These are phyloP conservation scores for Peronospora farinosa DNA, from an alignment of 352 stramenopile species.

Conservation along the genomic window DNA sequence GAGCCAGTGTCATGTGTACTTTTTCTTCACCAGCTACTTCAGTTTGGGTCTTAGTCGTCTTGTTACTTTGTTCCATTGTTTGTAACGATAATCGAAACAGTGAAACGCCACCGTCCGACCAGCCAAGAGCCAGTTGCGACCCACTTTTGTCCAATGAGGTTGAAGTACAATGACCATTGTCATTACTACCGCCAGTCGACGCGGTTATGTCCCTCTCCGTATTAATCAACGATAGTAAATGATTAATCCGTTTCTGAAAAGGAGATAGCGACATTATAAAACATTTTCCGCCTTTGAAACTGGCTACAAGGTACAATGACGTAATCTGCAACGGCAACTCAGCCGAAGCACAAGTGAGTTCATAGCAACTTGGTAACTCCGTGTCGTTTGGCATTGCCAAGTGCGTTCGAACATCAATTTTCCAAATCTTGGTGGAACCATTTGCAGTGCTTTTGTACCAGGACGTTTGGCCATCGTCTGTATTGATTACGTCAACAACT, in stretches of 20 bases:
- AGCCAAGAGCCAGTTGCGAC: slow-evolving; percentile 54
- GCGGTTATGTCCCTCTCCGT: slow-evolving; percentile 34
- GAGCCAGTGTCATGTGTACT: slow-evolving; percentile 21
- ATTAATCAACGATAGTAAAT: slow-evolving; percentile 72
- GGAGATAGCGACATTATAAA: slow-evolving; percentile 74
- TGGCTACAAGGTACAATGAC: slow-evolving; percentile 53
- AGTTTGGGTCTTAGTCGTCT: neutral
- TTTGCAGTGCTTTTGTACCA: slow-evolving; percentile 33
- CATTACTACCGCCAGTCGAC: slow-evolving; percentile 15
- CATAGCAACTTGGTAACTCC: slow-evolving; percentile 40
- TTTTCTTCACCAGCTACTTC: neutral
- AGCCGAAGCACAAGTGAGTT: slow-evolving; percentile 41
- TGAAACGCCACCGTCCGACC: slow-evolving; percentile 64
- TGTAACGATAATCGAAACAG: slow-evolving; percentile 51
- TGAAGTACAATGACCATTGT: slow-evolving; percentile 42
- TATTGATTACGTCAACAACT: slow-evolving; percentile 17
- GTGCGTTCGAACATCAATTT: slow-evolving; percentile 71
- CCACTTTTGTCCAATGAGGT: slow-evolving; percentile 42
- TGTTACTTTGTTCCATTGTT: slow-evolving; percentile 5
- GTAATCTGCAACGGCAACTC: slow-evolving; percentile 25
- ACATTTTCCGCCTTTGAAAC: slow-evolving; percentile 71
- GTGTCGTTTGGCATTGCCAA: slow-evolving; percentile 23
- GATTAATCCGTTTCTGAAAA: slow-evolving; percentile 51
- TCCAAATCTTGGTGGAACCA: slow-evolving; percentile 49
- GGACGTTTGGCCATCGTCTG: slow-evolving; percentile 6